Base-by-base conservation (phyloP, 306 rosid species). In the Luffa aegyptiaca region DNA sequence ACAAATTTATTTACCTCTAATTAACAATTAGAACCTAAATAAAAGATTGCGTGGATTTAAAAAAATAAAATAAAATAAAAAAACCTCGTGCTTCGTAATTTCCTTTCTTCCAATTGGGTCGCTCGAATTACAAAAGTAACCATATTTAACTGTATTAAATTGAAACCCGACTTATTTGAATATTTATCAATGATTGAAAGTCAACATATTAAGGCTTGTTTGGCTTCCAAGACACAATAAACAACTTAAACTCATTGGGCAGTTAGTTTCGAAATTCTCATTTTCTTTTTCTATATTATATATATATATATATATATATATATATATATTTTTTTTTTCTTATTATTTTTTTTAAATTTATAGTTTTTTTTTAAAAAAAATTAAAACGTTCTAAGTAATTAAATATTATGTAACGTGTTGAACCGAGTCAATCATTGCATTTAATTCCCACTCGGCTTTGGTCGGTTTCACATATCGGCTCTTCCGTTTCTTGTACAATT, bases 361-460 rank as follows among this genome's bases (percentile, higher is more conserved):
- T 0, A 31, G 17, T 4, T 56, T 56, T 5, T 17, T 7, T 56
- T 55, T 53, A 3, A 16, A n/a, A n/a, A 16, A 26, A 26, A 26
- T 26, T 5, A 52, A 52, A 52, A 14, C 18, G 6, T 52, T 5
- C 4, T 4, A 4, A 52, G 35, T 18, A 58, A 58, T n/a, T n/a
- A 58, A 58, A 36, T 65, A 68, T 68, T 41, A 68, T 68, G 74
- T 68, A 68, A 83, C 53, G 72, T 87, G 86, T 80, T 75, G 37
- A 79, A 51, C 21, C 44, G 35, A 79, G 89, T 84, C 91, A 84
- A 86, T 86, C 70, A 79, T 88, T 84, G 85, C 77, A 79, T 81
- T 81, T 70, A 79, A 84, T 81, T 44, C 70, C 62, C 56, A 49
- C 65, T 41, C 52, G 52, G 52, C 33, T 41, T 41, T 8, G 74